Base-by-base conservation (phyloP, 768 basidiomycete genomes). In the Lentinula detonsa region DNA sequence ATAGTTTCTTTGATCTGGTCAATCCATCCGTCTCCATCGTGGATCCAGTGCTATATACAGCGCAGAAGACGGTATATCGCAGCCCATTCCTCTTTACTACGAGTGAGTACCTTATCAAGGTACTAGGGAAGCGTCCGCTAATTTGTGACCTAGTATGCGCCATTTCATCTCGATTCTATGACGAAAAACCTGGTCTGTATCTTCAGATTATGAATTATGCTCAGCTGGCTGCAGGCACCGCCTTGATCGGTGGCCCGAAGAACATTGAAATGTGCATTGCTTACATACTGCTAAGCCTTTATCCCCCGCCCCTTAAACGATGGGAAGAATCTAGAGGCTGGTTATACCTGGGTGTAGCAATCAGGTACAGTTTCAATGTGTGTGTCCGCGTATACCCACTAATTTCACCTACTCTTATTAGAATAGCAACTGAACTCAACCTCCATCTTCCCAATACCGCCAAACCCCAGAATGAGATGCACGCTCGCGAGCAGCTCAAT, bases 81-180 rank as follows among this genome's bases (percentile, higher is more conserved):
- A 92, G 89, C 66, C 92, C 94, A 2, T 96, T 96, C 77, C 72
- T 98, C 40, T 94, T 96, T 73, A 95, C 95, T 35, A 91, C 93
- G 61, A 84, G 91, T 93, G 66, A 82, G 86, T 84, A 64, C 33
- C 18, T 43, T 42, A 18, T 49, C 31, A 34, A 13, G 10, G 45
- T 57, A 42, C 56, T 71, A 37, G 64, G 23, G 35, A 9, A 40
- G n/a, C 45, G 59, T 16, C 1, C 57, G 7, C 34, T 52, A 46
- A 23, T 23, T 16, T 51, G 3, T 58, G 33, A 63, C 21, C 33
- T 67, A 91, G 90, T 97, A 43, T 96, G 94, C 70, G 93, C 91
- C 2, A 84, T 95, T 60, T 85, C 94, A 5, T 93, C 93, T 11
- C 79, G 93, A 61, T 94, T 88, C 72, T 90, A 92, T 68, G 68